Percentiles rank a stretch among this genome's conserved stretches.
Evolutionary conservation across 257 asterid species (phyloP).

Genomic region (Linaria vulgaris): DNA sequence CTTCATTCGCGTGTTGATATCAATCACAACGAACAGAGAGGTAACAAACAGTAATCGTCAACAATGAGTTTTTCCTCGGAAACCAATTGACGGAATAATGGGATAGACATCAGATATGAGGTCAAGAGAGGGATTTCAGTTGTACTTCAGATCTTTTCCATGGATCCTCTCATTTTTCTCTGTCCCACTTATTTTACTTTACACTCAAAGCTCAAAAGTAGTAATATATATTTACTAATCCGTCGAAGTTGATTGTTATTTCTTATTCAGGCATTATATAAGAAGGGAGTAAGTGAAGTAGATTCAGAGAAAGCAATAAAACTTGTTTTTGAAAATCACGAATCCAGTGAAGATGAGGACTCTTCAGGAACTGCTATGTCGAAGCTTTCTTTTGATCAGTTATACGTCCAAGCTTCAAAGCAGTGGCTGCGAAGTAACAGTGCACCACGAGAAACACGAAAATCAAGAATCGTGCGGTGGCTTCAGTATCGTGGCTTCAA

Average conservation of each 20-base stretch:
- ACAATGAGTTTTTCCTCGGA: no score
- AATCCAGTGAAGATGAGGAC: slow-evolving; percentile 44
- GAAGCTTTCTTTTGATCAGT: slow-evolving; percentile 59
- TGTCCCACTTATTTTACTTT: slow-evolving; percentile 14
- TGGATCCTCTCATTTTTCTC: neutral
- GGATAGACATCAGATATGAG: neutral
- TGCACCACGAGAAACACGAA: slow-evolving; percentile 54
- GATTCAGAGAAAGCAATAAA: slow-evolving; percentile 70
- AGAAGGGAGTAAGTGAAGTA: slow-evolving; percentile 60
- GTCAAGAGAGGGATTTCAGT: neutral
- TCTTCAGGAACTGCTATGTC: slow-evolving; percentile 59
- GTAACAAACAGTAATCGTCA: no score
- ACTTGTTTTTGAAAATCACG: slow-evolving; percentile 45
- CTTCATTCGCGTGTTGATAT: no score
- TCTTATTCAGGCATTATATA: slow-evolving; percentile 48
- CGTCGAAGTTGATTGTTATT: slow-evolving; percentile 12
- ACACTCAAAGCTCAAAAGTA: neutral
- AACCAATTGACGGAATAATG: no score
- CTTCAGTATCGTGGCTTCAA: slow-evolving; percentile 93
- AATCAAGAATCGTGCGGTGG: slow-evolving; percentile 76
- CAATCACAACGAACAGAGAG: no score
- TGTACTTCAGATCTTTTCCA: neutral
- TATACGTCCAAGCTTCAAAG: slow-evolving; percentile 65
- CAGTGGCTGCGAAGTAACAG: slow-evolving; percentile 73
- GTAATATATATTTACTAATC: neutral